Conservation (phyloP, 495 filamentous ascomycete species). For the Amniculicola lignicola region DNA sequence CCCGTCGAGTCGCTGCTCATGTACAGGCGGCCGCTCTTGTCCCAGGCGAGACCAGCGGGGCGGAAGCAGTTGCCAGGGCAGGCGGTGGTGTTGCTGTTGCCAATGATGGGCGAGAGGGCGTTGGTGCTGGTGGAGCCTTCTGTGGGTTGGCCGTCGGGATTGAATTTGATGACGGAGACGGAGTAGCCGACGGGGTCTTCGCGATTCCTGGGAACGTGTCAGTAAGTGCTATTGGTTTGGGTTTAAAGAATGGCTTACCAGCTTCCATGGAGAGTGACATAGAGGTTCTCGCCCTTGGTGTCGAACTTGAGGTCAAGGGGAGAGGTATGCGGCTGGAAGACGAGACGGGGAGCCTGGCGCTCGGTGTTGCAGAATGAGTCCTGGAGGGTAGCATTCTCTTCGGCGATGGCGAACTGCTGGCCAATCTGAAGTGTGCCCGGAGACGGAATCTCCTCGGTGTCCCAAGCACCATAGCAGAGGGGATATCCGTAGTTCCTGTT, state of each 20-base stretch:
- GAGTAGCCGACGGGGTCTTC: slow-evolving; percentile 46
- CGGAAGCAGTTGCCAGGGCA: slow-evolving; percentile 47
- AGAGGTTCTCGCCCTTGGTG: slow-evolving; percentile 17
- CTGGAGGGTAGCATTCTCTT: slow-evolving; percentile 6
- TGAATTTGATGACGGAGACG: slow-evolving; percentile 46
- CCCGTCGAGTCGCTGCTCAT: slow-evolving; percentile 39
- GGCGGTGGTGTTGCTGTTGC: slow-evolving; percentile 43
- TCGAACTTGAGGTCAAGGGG: slow-evolving; percentile 28
- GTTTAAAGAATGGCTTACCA: slow-evolving; percentile 11
- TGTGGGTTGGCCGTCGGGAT: slow-evolving; percentile 43
- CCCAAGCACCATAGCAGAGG: slow-evolving; percentile 21
- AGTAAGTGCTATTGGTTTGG: neutral
- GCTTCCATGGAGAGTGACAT: slow-evolving; percentile 24
- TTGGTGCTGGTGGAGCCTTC: slow-evolving; percentile 41
- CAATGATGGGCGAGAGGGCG: slow-evolving; percentile 45
- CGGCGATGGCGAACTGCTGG: slow-evolving; percentile 19
- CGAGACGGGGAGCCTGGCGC: slow-evolving; percentile 3
- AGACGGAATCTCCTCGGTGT: slow-evolving; percentile 8
- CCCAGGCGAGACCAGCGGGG: slow-evolving; percentile 49
- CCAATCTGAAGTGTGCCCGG: slow-evolving; percentile 11
- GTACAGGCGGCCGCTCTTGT: slow-evolving; percentile 46
- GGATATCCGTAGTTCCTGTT: slow-evolving; percentile 23
- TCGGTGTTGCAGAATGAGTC: slow-evolving; percentile 10
- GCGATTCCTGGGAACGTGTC: slow-evolving; percentile 38
- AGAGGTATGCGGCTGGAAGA: slow-evolving; percentile 21